These are phyloP conservation scores for Peniophora sp. DNA, from an alignment of 1,284 basidiomycete genomes.

Conservation along the genomic window DNA sequence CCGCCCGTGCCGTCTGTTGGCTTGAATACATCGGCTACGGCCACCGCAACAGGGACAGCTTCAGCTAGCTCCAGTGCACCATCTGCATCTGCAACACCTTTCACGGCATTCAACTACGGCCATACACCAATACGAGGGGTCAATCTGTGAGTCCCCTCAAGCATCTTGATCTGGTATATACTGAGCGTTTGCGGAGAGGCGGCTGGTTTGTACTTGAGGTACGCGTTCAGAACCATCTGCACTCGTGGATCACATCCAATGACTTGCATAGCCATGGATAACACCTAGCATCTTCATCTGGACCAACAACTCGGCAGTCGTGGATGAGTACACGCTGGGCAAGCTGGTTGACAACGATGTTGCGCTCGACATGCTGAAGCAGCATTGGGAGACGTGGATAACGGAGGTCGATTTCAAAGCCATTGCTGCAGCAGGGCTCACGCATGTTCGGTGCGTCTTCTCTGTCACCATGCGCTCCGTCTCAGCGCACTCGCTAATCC, in stretches of 20 bases:
- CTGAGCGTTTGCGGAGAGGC: conserved; percentile 27
- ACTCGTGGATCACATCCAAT: neutral
- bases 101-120: conserved; percentile 42
- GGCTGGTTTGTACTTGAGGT: conserved; percentile 65
- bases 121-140: conserved; percentile 50
- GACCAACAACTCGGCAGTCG: conserved; percentile 50
- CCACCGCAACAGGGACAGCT: too few relatives aligned
- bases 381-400: conserved; percentile 71
- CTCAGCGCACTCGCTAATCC: neutral
- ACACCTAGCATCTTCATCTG: conserved; percentile 64
- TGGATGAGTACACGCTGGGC: conserved; percentile 69
- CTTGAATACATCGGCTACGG: neutral
- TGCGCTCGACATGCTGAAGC: conserved; percentile 39
- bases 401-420: conserved; percentile 61
- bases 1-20: neutral
- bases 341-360: conserved; percentile 39
- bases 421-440: conserved; percentile 65
- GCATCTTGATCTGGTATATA: conserved; percentile 1
- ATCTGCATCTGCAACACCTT: conserved; percentile 4
- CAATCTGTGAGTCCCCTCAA: conserved; percentile 42
- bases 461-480: neutral
- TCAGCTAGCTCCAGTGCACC: neutral
- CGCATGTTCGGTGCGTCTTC: conserved; percentile 58
- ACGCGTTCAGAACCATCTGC: conserved; percentile 5
- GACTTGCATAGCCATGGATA: conserved; percentile 54